Conservation (phyloP, 257 asterid species). For the Jacaranda copaia region DNA sequence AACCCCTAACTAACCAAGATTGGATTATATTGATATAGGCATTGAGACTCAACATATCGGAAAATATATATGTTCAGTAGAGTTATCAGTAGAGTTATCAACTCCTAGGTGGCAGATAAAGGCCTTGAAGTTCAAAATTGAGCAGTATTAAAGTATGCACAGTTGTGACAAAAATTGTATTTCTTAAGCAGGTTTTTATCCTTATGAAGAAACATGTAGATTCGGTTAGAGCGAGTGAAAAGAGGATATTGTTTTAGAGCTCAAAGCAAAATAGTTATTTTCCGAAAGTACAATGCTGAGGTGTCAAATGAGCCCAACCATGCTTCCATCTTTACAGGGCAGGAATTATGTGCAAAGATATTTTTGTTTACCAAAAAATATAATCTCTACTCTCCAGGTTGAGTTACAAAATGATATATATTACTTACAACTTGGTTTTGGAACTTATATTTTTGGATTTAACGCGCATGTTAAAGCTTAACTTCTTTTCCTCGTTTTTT, state of each 20-base stretch:
- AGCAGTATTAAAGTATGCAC: too few species aligned
- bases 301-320: neutral
- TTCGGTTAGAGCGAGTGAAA: too few species aligned
- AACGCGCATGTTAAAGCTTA: neutral
- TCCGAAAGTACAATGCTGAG: too few species aligned
- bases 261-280: too few species aligned
- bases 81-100: neutral
- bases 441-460: neutral
- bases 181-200: too few species aligned
- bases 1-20: too few species aligned
- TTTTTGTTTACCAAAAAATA: neutral
- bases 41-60: neutral
- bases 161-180: too few species aligned
- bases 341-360: neutral
- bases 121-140: too few species aligned
- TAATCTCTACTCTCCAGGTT: neutral
- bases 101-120: neutral
- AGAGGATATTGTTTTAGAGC: too few species aligned
- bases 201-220: too few species aligned
- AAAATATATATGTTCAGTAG: neutral
- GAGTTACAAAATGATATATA: constrained; percentile 19
- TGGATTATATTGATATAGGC: neutral
- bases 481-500: neutral
- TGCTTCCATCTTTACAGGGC: neutral
- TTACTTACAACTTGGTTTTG: neutral